Evolutionary conservation across 1,139 yeast species (phyloP).

Genomic region (Candida mesenterica): DNA sequence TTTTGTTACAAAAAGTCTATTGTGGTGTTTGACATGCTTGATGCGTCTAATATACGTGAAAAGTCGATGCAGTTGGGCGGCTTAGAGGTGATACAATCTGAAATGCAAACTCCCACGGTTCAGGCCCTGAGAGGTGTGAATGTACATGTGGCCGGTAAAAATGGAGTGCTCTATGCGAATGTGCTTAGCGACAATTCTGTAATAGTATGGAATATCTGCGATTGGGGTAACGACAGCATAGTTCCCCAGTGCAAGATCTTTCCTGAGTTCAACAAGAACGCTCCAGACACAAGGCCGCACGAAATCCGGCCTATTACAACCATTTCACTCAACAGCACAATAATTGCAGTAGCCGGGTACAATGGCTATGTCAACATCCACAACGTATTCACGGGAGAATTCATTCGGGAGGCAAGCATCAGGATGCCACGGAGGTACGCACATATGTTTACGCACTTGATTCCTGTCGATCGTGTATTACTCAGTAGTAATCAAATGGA

Average conservation of each 20-base stretch:
- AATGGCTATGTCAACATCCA: conserved; percentile 62
- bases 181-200: conserved; percentile 37
- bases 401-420: conserved; percentile 46
- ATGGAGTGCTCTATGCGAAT: conserved; percentile 51
- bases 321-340: conserved; percentile 39
- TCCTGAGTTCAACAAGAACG: conserved; percentile 21
- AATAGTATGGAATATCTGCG: conserved; percentile 42
- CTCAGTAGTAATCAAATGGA: conserved; percentile 42
- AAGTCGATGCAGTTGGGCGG: neutral
- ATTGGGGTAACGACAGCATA: conserved; percentile 14
- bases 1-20: conserved; percentile 26
- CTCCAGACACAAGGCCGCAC: conserved; percentile 14
- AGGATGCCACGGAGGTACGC: conserved; percentile 44
- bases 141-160: conserved; percentile 45
- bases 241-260: conserved; percentile 20
- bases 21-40: conserved; percentile 24
- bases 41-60: neutral
- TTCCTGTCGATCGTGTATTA: conserved; percentile 43
- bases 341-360: conserved; percentile 60
- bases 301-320: conserved; percentile 19
- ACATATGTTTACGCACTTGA: conserved; percentile 18
- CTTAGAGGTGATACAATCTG: conserved; percentile 3
- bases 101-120: conserved; percentile 4
- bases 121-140: neutral
- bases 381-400: conserved; percentile 62